Evolutionary conservation across 2,329 filamentous ascomycete species (phyloP).

Genomic region (Mollisiaceae sp.): DNA sequence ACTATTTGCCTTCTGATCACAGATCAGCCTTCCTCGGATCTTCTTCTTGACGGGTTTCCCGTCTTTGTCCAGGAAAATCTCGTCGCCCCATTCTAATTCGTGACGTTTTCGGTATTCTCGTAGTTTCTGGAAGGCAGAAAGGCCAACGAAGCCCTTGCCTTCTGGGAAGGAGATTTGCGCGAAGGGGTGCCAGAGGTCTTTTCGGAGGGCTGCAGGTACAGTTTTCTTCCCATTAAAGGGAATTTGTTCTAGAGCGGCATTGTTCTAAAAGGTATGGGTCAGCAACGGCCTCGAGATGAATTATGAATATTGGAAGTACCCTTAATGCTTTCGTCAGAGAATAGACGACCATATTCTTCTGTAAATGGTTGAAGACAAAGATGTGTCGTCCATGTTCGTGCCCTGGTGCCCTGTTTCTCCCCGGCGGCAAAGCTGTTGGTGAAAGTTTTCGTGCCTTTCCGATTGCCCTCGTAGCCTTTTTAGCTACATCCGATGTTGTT

Average conservation of each 20-base stretch:
- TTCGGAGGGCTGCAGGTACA: slow-evolving; percentile 65
- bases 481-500: slow-evolving; percentile 21
- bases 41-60: slow-evolving; percentile 44
- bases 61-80: slow-evolving; percentile 44
- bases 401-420: slow-evolving; percentile 17
- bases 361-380: slow-evolving; percentile 47
- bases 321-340: slow-evolving; percentile 45
- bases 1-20: slow-evolving; percentile 64
- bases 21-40: slow-evolving; percentile 54
- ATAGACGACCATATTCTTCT: slow-evolving; percentile 48
- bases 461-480: slow-evolving; percentile 20
- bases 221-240: slow-evolving; percentile 72
- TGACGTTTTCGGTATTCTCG: slow-evolving; percentile 68
- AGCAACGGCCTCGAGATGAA: background rate
- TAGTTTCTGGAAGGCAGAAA: slow-evolving; percentile 65
- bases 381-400: slow-evolving; percentile 44
- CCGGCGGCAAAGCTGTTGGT: background rate
- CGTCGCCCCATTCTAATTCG: slow-evolving; percentile 63
- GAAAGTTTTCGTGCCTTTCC: background rate
- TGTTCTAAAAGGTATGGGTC: slow-evolving; percentile 42
- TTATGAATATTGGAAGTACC: slow-evolving; percentile 33
- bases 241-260: slow-evolving; percentile 59
- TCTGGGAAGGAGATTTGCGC: slow-evolving; percentile 60
- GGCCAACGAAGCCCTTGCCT: slow-evolving; percentile 57
- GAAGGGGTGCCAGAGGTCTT: slow-evolving; percentile 70